Evolutionary conservation across 1,284 basidiomycete species (phyloP), one percentile per base, ranked within the genome.

Genomic region (Irpex sp.): DNA sequence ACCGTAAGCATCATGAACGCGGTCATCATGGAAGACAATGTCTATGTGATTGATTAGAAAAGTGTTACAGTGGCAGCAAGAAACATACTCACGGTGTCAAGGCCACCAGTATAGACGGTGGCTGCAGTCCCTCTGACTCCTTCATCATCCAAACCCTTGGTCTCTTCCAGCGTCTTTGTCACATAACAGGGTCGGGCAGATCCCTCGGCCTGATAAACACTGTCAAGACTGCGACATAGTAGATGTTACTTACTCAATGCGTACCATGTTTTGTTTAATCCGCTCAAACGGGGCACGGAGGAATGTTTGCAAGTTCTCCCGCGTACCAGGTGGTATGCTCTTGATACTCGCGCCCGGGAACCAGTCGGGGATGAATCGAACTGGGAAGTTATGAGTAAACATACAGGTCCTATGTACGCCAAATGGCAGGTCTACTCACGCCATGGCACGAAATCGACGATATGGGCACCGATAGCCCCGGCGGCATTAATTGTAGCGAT

Each of bases 1-100:
- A 68, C 63, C 0, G 69, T 63, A 72, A 75, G 71, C 2, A 73
- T 73, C 5, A 74, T 60, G 58, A 69, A 63, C 39, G 70, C 65
- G 6, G 67, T 63, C 6, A 45, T 56, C 7, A 70, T 19, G 0
- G 65, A 62, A n/a, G 68, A 68, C 7, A 49, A 18, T n/a, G n/a
- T n/a, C n/a, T n/a, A n/a, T n/a, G n/a, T n/a, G n/a, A n/a, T n/a
- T n/a, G n/a, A n/a, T n/a, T n/a, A n/a, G n/a, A n/a, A n/a, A n/a
- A n/a, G n/a, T n/a, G n/a, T n/a, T n/a, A n/a, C n/a, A n/a, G n/a
- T n/a, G n/a, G n/a, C n/a, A n/a, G n/a, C n/a, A n/a, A n/a, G n/a
- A n/a, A n/a, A n/a, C n/a, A n/a, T n/a, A n/a, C n/a, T n/a, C 9
- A 49, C 48, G 9, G 48, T 49, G 18, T 49, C 48, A 49, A 49